A percentile compares a stretch with the other conserved stretches of the same genome.
These are phyloP conservation scores for Pyrenophora teres DNA, from an alignment of 2,329 filamentous ascomycete species.

Conservation along the genomic window DNA sequence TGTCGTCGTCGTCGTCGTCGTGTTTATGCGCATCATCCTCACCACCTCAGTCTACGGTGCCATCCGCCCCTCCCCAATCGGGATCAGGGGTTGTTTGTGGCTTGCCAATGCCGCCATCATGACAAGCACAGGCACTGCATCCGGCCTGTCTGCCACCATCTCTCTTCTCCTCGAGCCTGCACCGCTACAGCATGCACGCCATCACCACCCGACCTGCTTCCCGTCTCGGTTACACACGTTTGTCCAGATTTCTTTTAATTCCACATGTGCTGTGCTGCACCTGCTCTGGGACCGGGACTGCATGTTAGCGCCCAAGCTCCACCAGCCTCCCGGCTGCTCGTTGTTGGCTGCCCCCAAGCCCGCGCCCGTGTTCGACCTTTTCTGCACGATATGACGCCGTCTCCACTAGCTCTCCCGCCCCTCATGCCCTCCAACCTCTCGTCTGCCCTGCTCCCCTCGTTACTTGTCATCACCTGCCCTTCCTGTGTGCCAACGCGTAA, in stretches of 20 bases:
- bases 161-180: slow-evolving; percentile 11
- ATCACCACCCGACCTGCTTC: neutral
- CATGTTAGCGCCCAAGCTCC: slow-evolving; percentile 12
- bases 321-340: slow-evolving; percentile 14
- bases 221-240: neutral
- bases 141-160: slow-evolving; percentile 6
- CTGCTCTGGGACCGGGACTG: slow-evolving; percentile 9
- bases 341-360: slow-evolving; percentile 7
- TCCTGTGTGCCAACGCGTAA: slow-evolving; percentile 25
- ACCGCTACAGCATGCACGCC: slow-evolving; percentile 6
- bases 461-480: slow-evolving; percentile 10
- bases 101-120: slow-evolving; percentile 13
- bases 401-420: slow-evolving; percentile 25
- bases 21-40: too few relatives aligned
- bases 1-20: too few relatives aligned
- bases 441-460: slow-evolving; percentile 6
- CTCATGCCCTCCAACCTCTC: slow-evolving; percentile 21
- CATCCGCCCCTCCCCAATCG: neutral
- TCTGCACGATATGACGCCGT: slow-evolving; percentile 20
- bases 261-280: neutral
- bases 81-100: slow-evolving; percentile 15
- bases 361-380: slow-evolving; percentile 5
- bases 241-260: slow-evolving; percentile 4
- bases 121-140: slow-evolving; percentile 10
- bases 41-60: too few relatives aligned